Conservation (phyloP, 331 rosid species). For the Quercus lobata region DNA sequence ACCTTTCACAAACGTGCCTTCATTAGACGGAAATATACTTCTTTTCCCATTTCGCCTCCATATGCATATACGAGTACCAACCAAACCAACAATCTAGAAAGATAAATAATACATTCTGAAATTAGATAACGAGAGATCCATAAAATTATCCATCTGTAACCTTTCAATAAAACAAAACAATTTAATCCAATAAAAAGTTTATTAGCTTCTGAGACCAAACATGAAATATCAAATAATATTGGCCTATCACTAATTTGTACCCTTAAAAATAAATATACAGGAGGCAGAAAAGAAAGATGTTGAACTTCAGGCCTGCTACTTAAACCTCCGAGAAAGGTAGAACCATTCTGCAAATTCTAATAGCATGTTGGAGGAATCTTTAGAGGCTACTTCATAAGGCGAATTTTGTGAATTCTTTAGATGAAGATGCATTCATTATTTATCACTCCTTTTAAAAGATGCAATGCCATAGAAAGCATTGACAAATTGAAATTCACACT, state of each 20-base stretch:
- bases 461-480: neutral
- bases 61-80: slow-evolving; percentile 69
- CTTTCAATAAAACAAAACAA: slow-evolving; percentile 4
- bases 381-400: neutral
- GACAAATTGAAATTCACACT: neutral
- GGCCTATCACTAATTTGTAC: neutral
- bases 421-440: neutral
- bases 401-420: neutral
- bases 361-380: neutral
- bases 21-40: no score
- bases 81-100: slow-evolving; percentile 72
- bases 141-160: slow-evolving; percentile 4
- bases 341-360: neutral
- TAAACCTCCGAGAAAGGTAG: neutral
- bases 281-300: neutral
- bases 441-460: neutral
- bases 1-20: no score
- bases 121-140: slow-evolving; percentile 6
- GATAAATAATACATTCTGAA: slow-evolving; percentile 6
- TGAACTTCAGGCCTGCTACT: neutral
- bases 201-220: neutral
- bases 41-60: slow-evolving; percentile 36
- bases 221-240: neutral
- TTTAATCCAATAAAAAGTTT: neutral
- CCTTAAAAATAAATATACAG: neutral